phyloP scores from a whole-genome alignment of 2,329 filamentous ascomycete genomes.

The Malbranchea zuffiana region DNA sequence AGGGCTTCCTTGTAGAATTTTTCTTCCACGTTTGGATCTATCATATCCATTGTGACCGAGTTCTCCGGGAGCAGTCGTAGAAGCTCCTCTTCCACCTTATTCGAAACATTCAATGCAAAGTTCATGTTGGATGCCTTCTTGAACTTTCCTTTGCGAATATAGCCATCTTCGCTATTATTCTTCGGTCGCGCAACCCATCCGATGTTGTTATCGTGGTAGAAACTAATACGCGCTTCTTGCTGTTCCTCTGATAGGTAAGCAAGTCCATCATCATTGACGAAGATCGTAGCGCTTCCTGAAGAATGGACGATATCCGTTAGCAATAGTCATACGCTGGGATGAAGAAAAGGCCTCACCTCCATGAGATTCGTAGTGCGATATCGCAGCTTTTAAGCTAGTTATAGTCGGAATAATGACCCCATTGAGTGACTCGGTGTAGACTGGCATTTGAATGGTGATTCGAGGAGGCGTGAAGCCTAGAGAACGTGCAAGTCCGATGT shows the following conservation, averaged over 20 bases:
- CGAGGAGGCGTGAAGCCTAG: slow-evolving; percentile 24
- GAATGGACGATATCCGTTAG: background rate
- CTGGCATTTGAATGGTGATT: slow-evolving; percentile 69
- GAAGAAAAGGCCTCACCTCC: slow-evolving; percentile 20
- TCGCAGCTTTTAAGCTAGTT: slow-evolving; percentile 46
- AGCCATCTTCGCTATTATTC: slow-evolving; percentile 40
- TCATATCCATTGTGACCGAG: slow-evolving; percentile 10
- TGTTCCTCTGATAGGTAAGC: slow-evolving; percentile 33
- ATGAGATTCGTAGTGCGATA: slow-evolving; percentile 47
- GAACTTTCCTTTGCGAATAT: slow-evolving; percentile 52
- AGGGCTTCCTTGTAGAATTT: slow-evolving; percentile 25
- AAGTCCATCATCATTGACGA: slow-evolving; percentile 33
- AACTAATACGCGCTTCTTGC: slow-evolving; percentile 35
- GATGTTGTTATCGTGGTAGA: slow-evolving; percentile 42
- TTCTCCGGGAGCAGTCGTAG: slow-evolving; percentile 14
- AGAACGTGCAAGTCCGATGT: slow-evolving; percentile 15
- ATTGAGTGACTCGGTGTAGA: slow-evolving; percentile 73
- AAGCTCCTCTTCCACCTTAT: slow-evolving; percentile 52
- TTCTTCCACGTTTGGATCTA: slow-evolving; percentile 36
- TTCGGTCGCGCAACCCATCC: slow-evolving; percentile 42
- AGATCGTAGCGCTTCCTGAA: slow-evolving; percentile 27
- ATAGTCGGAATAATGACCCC: slow-evolving; percentile 54
- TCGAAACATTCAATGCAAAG: slow-evolving; percentile 52
- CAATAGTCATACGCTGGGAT: background rate
- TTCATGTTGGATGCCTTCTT: slow-evolving; percentile 72